A percentile compares a stretch with the other conserved stretches of the same genome.
Conservation (phyloP, 257 asterid species). For the Solanum piurae region DNA sequence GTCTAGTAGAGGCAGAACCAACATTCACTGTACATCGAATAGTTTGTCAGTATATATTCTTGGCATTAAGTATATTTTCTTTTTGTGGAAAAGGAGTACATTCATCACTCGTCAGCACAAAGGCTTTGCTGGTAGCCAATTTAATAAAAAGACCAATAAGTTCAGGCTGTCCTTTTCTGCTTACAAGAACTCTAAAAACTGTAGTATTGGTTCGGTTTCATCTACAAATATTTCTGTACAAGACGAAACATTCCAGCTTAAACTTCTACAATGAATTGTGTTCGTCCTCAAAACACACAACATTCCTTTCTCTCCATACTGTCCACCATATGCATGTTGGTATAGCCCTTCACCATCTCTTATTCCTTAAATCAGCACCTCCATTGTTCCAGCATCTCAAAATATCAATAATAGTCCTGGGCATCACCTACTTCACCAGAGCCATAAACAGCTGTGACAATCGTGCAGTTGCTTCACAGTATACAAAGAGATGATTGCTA, state of each 20-base stretch:
- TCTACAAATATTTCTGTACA: neutral
- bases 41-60: neutral
- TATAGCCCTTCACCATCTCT: neutral
- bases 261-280: neutral
- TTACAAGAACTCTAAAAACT: neutral
- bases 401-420: neutral
- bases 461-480: neutral
- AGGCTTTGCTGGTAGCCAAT: neutral
- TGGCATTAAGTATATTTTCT: neutral
- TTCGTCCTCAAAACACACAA: neutral
- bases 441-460: neutral
- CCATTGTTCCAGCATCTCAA: neutral
- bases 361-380: neutral
- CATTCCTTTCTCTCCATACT: neutral
- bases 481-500: neutral
- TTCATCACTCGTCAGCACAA: neutral
- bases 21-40: neutral
- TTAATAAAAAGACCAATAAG: neutral
- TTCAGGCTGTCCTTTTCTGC: neutral
- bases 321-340: neutral
- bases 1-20: neutral
- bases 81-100: neutral
- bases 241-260: neutral
- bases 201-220: neutral
- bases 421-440: neutral